Evolutionary conservation across 2,329 filamentous ascomycete species (phyloP).

Genomic region (Didymosphaeria variabile): DNA sequence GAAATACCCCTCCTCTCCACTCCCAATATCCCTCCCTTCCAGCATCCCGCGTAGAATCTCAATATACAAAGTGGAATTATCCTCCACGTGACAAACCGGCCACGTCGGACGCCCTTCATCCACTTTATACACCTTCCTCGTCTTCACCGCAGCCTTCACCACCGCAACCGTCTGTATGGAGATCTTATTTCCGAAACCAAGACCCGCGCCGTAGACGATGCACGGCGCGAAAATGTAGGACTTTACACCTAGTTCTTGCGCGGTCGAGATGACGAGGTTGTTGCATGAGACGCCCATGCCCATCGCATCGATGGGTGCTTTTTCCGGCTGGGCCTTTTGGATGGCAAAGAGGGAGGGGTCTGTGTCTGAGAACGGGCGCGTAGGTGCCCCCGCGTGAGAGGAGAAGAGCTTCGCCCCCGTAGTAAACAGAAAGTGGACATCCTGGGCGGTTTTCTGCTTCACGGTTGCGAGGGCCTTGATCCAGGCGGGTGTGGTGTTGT

Average conservation of each 20-base stretch:
- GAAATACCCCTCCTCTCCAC: slow-evolving; percentile 60
- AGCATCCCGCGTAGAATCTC: slow-evolving; percentile 58
- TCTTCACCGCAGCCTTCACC: slow-evolving; percentile 55
- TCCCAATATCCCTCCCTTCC: slow-evolving; percentile 43
- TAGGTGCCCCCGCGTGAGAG: slow-evolving; percentile 56
- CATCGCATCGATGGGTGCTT: slow-evolving; percentile 15
- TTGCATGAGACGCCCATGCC: slow-evolving; percentile 54
- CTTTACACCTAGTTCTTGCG: slow-evolving; percentile 54
- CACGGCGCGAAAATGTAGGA: slow-evolving; percentile 65
- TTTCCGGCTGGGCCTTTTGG: slow-evolving; percentile 52
- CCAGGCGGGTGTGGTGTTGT: slow-evolving; percentile 46
- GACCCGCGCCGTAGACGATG: slow-evolving; percentile 61
- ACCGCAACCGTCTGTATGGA: slow-evolving; percentile 63
- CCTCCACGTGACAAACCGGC: slow-evolving; percentile 63
- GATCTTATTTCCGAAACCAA: slow-evolving; percentile 61
- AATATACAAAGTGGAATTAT: slow-evolving; percentile 59
- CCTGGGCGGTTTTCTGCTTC: slow-evolving; percentile 50
- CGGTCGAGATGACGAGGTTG: slow-evolving; percentile 54
- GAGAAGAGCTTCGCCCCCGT: slow-evolving; percentile 64
- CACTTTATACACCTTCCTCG: slow-evolving; percentile 54
- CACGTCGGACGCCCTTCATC: slow-evolving; percentile 56
- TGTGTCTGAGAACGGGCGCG: slow-evolving; percentile 54
- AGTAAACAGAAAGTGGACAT: slow-evolving; percentile 63
- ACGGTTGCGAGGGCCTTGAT: slow-evolving; percentile 59
- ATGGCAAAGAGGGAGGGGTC: slow-evolving; percentile 56